A percentile compares a stretch with the other conserved stretches of the same genome.
Evolutionary conservation across 2,329 filamentous ascomycete genomes (phyloP).

Genomic region (Neocucurbitaria cava): DNA sequence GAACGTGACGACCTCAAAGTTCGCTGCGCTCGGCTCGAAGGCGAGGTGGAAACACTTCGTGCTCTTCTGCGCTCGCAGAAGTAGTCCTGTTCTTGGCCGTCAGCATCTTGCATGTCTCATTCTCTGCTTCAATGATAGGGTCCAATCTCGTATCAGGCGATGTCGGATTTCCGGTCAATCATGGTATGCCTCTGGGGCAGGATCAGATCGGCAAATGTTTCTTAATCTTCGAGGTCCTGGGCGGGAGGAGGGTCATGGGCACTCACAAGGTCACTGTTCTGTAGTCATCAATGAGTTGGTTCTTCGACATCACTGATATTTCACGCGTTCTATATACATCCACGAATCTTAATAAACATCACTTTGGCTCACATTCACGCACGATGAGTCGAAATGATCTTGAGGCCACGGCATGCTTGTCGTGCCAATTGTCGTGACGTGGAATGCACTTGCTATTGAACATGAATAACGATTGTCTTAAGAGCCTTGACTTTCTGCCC

Average conservation of each 20-base stretch:
- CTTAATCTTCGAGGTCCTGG: slow-evolving; percentile 28
- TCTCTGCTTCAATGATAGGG: slow-evolving; percentile 3
- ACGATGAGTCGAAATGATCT: slow-evolving; percentile 2
- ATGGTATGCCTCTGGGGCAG: slow-evolving; percentile 23
- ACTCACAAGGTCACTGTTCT: slow-evolving; percentile 16
- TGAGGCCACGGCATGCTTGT: background rate
- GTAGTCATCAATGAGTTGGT: slow-evolving; percentile 3
- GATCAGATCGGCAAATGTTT: slow-evolving; percentile 42
- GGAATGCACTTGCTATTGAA: background rate
- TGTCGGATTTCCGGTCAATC: slow-evolving; percentile 38
- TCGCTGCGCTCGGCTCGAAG: slow-evolving; percentile 68
- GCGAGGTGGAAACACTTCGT: slow-evolving; percentile 68
- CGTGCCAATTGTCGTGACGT: too few species aligned
- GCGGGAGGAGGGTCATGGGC: background rate
- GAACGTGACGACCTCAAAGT: slow-evolving; percentile 71
- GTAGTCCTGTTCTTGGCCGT: slow-evolving; percentile 20
- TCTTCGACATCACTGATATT: slow-evolving; percentile 7
- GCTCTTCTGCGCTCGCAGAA: slow-evolving; percentile 55
- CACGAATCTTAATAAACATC: background rate
- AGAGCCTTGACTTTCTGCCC: background rate
- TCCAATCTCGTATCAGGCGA: slow-evolving; percentile 35
- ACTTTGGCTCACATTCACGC: background rate
- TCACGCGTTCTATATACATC: background rate
- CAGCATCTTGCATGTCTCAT: slow-evolving; percentile 16
- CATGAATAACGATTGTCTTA: background rate